Base-by-base conservation (phyloP, 2,329 filamentous ascomycete species). In the Claviceps humidiphila region DNA sequence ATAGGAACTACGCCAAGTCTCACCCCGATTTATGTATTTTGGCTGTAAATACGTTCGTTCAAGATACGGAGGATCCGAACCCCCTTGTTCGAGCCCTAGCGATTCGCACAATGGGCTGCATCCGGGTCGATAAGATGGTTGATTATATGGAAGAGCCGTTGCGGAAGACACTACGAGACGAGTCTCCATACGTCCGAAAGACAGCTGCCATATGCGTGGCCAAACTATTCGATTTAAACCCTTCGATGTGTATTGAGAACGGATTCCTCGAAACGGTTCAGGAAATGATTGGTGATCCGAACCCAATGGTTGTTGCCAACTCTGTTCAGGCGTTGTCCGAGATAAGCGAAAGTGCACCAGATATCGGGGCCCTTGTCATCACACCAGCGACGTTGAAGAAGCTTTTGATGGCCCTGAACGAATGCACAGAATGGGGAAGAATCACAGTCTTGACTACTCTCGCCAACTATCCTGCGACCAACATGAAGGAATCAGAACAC, bases 101-200 rank as follows among this genome's bases (percentile, higher is more conserved):
- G 52, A 95, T 98, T 67, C 81, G 93, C 61, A 98, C 93, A 38
- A 98, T 98, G 93, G 93, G 93, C 42, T 97, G 93, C 65, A 97
- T 98, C 62, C 78, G 93, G 53, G 93, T 98, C 52, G 93, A 97
- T 61, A 98, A 98, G 71, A 98, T 98, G 89, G 89, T 97, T 58
- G 93, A 98, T 66, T 98, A 98, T 68, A 97, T 98, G 91, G 93
- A 97, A 68, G 93, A 98, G 64, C 93, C 93, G 14, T 71, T 98
- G 57, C 81, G 93, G 61, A 98, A 98, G 73, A 98, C 93, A 13
- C 74, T 98, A 59, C 83, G 89, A 68, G 93, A 98, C 71, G 93
- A 98, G 70, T 97, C 91, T 48, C 93, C 93, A 0, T 98, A 98
- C 68, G 93, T 98, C 55, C 87, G 93, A 61, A 98, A 98, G 74